These are phyloP conservation scores for Schizochytrium sp. DNA, from an alignment of 108 stramenopile species.

Conservation along the genomic window DNA sequence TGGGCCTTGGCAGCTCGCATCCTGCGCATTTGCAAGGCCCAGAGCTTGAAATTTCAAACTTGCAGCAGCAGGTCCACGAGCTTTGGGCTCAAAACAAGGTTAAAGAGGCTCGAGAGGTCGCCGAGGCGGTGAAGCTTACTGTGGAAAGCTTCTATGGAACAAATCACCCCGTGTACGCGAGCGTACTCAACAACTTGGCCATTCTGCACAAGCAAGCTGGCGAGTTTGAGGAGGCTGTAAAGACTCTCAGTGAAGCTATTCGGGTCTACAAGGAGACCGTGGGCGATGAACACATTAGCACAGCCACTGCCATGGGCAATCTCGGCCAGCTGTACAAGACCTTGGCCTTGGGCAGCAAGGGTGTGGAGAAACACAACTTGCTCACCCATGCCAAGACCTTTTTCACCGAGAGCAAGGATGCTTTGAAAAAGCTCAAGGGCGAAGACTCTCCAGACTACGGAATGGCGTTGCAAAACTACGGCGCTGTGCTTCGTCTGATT, in stretches of 20 bases:
- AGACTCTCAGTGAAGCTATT: background rate
- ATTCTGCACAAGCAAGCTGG: slow-evolving; percentile 59
- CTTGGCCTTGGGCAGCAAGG: background rate
- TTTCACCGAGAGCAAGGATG: background rate
- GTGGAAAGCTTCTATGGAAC: slow-evolving; percentile 31
- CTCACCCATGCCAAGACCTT: slow-evolving; percentile 14
- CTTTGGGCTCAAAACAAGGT: slow-evolving; percentile 7
- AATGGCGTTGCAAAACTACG: slow-evolving; percentile 43
- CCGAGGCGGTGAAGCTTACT: slow-evolving; percentile 31
- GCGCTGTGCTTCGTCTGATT: slow-evolving; percentile 44
- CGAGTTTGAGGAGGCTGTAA: slow-evolving; percentile 13
- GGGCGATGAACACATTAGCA: slow-evolving; percentile 5
- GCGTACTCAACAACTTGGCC: slow-evolving; percentile 62
- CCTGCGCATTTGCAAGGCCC: slow-evolving; percentile 36
- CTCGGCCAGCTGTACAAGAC: slow-evolving; percentile 26
- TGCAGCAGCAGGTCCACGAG: slow-evolving; percentile 59
- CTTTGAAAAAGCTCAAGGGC: slow-evolving; percentile 27
- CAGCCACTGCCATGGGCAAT: slow-evolving; percentile 34
- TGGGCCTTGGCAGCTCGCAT: background rate
- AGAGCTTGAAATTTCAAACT: background rate
- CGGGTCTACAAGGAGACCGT: slow-evolving; percentile 56
- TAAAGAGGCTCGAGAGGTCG: slow-evolving; percentile 16
- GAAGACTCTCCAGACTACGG: background rate
- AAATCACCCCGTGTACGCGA: slow-evolving; percentile 61
- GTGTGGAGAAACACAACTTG: slow-evolving; percentile 17